These are phyloP conservation scores for Penicillium soppii DNA, from an alignment of 495 filamentous ascomycete species.

Conservation along the genomic window DNA sequence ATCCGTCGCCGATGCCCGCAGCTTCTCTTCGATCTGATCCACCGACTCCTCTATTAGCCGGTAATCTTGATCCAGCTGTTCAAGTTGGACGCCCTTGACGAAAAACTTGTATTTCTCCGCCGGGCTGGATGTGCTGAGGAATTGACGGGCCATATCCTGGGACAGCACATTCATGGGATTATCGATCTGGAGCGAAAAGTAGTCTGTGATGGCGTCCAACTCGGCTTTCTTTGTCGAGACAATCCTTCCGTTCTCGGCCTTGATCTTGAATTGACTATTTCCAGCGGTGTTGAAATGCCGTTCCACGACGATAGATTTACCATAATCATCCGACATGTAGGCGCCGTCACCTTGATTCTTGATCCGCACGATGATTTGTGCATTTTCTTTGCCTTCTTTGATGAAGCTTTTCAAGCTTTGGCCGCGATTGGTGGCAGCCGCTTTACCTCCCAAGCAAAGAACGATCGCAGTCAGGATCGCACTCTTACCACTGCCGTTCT, in stretches of 20 bases:
- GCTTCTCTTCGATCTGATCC: conserved; percentile 65
- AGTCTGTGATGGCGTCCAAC: conserved; percentile 91
- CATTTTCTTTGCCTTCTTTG: conserved; percentile 76
- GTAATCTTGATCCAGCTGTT: conserved; percentile 91
- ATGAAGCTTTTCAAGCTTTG: conserved; percentile 88
- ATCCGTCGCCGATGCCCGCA: conserved; percentile 48
- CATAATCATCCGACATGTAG: conserved; percentile 80
- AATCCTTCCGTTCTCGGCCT: conserved; percentile 64
- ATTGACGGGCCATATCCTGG: conserved; percentile 92
- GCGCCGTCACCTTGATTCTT: conserved; percentile 86
- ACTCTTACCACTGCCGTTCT: conserved; percentile 99
- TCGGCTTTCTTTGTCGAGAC: conserved; percentile 83
- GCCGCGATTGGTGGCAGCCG: conserved; percentile 94
- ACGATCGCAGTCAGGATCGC: conserved; percentile 94
- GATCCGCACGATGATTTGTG: conserved; percentile 71
- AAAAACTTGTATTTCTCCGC: conserved; percentile 95
- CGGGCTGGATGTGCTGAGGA: conserved; percentile 79
- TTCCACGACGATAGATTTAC: conserved; percentile 84
- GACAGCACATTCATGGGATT: conserved; percentile 98
- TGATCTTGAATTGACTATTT: conserved; percentile 81
- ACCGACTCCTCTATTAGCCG: conserved; percentile 67
- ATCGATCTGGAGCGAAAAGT: conserved; percentile 89
- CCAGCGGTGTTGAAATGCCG: conserved; percentile 81
- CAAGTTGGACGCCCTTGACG: conserved; percentile 89
- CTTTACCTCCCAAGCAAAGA: conserved; percentile 90